Evolutionary conservation across 495 filamentous ascomycete species (phyloP).

Genomic region (Penicillium goetzii): DNA sequence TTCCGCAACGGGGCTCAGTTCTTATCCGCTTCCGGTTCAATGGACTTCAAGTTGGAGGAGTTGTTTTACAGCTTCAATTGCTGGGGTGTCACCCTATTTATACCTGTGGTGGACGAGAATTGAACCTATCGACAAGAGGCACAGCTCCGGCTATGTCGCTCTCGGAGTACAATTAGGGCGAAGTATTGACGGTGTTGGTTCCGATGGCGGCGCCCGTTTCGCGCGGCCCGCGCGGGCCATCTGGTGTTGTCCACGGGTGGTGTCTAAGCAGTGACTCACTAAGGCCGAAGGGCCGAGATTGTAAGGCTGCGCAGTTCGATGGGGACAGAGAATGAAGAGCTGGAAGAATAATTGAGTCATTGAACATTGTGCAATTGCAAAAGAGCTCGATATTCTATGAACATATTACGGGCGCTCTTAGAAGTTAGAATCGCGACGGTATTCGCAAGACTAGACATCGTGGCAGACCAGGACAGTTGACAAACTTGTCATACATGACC

Average conservation of each 20-base stretch:
- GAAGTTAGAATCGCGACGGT: neutral
- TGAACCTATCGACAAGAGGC: neutral
- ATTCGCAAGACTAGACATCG: no score
- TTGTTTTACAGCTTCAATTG: neutral
- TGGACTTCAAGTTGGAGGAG: neutral
- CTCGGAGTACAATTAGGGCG: constrained; percentile 11
- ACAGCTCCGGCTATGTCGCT: neutral
- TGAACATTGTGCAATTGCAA: neutral
- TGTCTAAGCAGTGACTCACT: constrained; percentile 25
- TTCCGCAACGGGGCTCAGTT: constrained; percentile 18
- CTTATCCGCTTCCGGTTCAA: constrained; percentile 25
- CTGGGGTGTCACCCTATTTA: neutral
- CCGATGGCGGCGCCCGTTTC: no score
- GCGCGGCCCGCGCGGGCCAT: no score
- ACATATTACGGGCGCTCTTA: neutral
- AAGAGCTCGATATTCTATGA: neutral
- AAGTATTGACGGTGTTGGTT: neutral
- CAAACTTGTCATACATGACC: neutral
- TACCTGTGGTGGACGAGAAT: neutral
- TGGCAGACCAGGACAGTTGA: neutral
- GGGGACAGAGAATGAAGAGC: neutral
- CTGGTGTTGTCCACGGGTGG: neutral
- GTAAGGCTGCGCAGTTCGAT: neutral
- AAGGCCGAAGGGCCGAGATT: constrained; percentile 24
- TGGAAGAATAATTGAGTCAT: neutral